Evolutionary conservation across 305 asterid species (phyloP).

Genomic region (Solanum hybrid): DNA sequence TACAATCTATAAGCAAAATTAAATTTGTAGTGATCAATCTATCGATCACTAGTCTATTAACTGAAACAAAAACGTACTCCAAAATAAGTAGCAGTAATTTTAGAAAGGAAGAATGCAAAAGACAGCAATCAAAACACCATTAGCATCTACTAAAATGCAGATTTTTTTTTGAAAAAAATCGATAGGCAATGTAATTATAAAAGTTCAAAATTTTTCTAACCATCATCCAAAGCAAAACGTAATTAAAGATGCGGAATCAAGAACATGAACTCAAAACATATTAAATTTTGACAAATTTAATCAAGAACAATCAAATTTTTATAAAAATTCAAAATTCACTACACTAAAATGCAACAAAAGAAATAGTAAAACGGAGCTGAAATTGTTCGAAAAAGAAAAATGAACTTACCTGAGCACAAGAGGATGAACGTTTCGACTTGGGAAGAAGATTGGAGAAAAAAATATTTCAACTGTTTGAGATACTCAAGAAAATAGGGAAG

Average conservation of each 20-base stretch:
- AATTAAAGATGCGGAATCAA: not conserved
- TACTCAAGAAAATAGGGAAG: too few species aligned
- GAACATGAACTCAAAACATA: not conserved
- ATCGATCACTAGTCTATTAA: not conserved
- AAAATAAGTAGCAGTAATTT: too few species aligned
- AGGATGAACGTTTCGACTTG: too few species aligned
- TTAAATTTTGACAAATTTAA: not conserved
- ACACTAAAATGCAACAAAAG: not conserved
- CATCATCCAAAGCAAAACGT: not conserved
- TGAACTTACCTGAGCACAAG: not conserved
- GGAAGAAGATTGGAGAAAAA: too few species aligned
- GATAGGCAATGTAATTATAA: not conserved
- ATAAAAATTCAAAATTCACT: not conserved
- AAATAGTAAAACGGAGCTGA: not conserved
- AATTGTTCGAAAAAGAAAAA: not conserved
- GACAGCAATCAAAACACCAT: not conserved
- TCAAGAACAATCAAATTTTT: not conserved
- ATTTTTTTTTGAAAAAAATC: too few species aligned
- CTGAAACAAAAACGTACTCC: not conserved
- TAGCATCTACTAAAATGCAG: not conserved
- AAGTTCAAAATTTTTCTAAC: not conserved
- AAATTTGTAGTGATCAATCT: not conserved
- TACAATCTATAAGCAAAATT: not conserved
- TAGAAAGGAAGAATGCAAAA: not conserved
- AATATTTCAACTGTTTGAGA: too few species aligned